phyloP scores from a whole-genome alignment of 208 protist genomes.

The Trypanosomatidae sp. region DNA sequence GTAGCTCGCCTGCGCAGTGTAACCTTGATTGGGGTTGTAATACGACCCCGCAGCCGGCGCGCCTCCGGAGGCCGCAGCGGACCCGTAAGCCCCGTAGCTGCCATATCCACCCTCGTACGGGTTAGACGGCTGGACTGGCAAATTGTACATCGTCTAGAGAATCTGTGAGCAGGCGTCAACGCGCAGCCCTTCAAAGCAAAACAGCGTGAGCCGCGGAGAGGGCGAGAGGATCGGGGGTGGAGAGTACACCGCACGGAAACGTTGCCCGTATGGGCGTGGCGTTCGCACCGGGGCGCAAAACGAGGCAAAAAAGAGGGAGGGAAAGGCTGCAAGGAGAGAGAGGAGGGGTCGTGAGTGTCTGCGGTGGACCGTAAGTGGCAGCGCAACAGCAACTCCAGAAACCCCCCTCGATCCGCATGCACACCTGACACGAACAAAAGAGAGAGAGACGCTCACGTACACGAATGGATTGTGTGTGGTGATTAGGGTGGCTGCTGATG shows the following conservation, averaged over 20 bases:
- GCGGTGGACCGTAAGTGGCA: background rate
- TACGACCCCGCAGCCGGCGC: conserved; percentile 5
- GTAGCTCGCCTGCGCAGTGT: conserved; percentile 12
- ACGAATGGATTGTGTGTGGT: background rate
- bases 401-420: background rate
- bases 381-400: background rate
- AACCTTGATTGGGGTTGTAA: conserved; percentile 12
- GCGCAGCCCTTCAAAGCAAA: background rate
- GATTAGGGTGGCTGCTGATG: background rate
- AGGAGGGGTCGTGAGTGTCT: background rate
- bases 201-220: too few species aligned
- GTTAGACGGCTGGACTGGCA: conserved; percentile 12
- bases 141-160: conserved; percentile 19
- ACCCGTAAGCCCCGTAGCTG: conserved; percentile 28
- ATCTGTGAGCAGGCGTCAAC: background rate
- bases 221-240: background rate
- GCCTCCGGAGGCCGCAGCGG: background rate
- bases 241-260: too few species aligned
- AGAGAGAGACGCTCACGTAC: background rate
- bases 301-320: background rate
- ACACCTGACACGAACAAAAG: background rate
- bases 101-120: conserved; percentile 29
- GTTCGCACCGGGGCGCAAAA: background rate
- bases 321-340: background rate
- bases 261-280: background rate